Conservation (phyloP, 1,284 basidiomycete genomes). For the Boletus subluridellus region DNA sequence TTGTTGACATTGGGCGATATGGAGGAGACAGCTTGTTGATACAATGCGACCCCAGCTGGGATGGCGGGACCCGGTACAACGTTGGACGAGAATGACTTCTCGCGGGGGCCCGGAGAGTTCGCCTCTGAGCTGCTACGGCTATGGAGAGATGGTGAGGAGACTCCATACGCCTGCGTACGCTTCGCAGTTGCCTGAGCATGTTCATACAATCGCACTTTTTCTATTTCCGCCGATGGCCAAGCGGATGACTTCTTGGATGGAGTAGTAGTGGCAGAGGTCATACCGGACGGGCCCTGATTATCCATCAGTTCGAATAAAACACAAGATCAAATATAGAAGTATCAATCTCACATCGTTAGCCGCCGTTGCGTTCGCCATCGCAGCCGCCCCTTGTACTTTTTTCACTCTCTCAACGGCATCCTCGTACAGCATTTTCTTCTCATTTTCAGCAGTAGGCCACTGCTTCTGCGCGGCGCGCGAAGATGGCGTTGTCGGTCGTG, state of each 20-base stretch:
- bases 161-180: constrained; percentile 43
- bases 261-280: constrained; percentile 7
- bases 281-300: constrained; percentile 1
- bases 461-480: constrained; percentile 14
- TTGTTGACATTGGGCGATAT: constrained; percentile 24
- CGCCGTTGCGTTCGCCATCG: constrained; percentile 30
- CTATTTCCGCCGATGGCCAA: constrained; percentile 71
- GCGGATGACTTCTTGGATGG: constrained; percentile 21
- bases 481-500: constrained; percentile 10
- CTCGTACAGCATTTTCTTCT: constrained; percentile 65
- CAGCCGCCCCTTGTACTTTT: constrained; percentile 47
- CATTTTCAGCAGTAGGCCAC: constrained; percentile 61
- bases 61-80: constrained; percentile 15
- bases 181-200: constrained; percentile 60
- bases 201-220: constrained; percentile 66
- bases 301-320: constrained; percentile 2
- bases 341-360: constrained; percentile 24
- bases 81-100: constrained; percentile 13
- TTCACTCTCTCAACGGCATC: constrained; percentile 61
- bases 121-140: constrained; percentile 35
- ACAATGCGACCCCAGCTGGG: constrained; percentile 46
- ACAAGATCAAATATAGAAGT: not conserved
- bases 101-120: constrained; percentile 16
- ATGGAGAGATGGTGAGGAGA: constrained; percentile 26
- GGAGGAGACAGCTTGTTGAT: constrained; percentile 44